These are phyloP conservation scores for Penicillium coprophilum DNA, from an alignment of 495 filamentous ascomycete species.

Conservation along the genomic window DNA sequence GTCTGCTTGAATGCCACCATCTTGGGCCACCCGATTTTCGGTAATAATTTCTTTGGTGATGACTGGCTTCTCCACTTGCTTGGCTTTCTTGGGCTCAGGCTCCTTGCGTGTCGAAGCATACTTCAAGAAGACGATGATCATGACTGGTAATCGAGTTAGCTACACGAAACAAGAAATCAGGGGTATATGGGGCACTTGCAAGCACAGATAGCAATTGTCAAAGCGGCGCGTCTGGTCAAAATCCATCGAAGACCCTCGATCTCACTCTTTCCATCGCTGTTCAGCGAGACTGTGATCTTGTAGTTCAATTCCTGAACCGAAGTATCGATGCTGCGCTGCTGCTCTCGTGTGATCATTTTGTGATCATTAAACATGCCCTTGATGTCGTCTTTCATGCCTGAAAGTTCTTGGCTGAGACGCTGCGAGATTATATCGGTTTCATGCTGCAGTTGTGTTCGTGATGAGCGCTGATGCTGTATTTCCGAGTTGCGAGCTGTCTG, in stretches of 20 bases:
- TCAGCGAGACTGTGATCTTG: constrained; percentile 83
- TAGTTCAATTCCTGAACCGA: constrained; percentile 91
- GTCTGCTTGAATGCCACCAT: constrained; percentile 14
- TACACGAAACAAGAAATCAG: not conserved
- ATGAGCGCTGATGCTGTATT: constrained; percentile 69
- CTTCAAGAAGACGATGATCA: constrained; percentile 49
- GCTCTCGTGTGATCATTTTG: constrained; percentile 83
- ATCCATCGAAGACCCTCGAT: constrained; percentile 92
- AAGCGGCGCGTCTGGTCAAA: constrained; percentile 77
- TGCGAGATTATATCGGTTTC: constrained; percentile 91
- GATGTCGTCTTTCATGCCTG: constrained; percentile 80
- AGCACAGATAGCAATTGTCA: constrained; percentile 63
- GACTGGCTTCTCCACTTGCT: constrained; percentile 36
- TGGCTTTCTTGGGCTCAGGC: constrained; percentile 34
- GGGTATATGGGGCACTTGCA: constrained; percentile 26
- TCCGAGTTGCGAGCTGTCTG: constrained; percentile 51
- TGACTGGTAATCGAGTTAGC: constrained; percentile 38
- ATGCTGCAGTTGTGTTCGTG: constrained; percentile 81
- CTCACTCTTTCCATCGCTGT: constrained; percentile 83
- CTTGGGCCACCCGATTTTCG: constrained; percentile 27
- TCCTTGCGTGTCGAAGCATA: constrained; percentile 41
- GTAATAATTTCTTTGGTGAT: constrained; percentile 28
- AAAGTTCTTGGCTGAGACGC: constrained; percentile 73
- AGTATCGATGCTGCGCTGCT: constrained; percentile 77
- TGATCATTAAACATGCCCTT: constrained; percentile 96